These are phyloP conservation scores for Cadophora luteo-olivacea DNA, from an alignment of 2,329 filamentous ascomycete species.

Conservation along the genomic window DNA sequence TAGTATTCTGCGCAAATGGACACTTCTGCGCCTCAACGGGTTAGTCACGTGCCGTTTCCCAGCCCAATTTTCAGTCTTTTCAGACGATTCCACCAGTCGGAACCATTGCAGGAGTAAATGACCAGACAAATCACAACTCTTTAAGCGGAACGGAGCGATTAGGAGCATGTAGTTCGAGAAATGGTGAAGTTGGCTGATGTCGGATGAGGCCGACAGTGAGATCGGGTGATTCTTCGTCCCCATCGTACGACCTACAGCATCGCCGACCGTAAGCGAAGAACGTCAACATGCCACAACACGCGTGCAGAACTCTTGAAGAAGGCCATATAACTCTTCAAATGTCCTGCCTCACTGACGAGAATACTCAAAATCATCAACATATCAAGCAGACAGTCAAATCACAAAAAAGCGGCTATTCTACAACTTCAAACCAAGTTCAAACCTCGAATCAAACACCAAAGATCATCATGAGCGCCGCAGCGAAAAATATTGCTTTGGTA, in stretches of 20 bases:
- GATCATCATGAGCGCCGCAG: constrained; percentile 17
- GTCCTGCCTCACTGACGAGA: no score
- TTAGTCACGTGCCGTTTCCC: not conserved
- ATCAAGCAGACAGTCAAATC: not conserved
- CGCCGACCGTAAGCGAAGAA: not conserved
- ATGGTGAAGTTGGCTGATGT: constrained; percentile 10
- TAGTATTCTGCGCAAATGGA: not conserved
- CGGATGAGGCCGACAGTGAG: not conserved
- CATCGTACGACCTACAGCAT: constrained; percentile 15
- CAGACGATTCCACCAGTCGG: not conserved
- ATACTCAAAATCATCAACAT: not conserved
- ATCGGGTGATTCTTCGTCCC: constrained; percentile 2
- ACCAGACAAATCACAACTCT: not conserved
- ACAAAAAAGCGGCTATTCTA: not conserved
- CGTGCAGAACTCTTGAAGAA: not conserved
- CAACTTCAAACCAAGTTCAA: not conserved
- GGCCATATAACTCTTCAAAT: not conserved
- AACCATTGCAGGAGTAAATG: not conserved
- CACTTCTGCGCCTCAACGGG: not conserved
- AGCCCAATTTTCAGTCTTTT: not conserved
- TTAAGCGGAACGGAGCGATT: not conserved
- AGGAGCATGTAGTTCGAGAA: not conserved
- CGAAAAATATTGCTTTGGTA: constrained; percentile 27
- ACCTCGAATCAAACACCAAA: not conserved
- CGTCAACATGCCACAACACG: constrained; percentile 14